phyloP scores from a whole-genome alignment of 768 basidiomycete genomes.

The Suillus plorans region DNA sequence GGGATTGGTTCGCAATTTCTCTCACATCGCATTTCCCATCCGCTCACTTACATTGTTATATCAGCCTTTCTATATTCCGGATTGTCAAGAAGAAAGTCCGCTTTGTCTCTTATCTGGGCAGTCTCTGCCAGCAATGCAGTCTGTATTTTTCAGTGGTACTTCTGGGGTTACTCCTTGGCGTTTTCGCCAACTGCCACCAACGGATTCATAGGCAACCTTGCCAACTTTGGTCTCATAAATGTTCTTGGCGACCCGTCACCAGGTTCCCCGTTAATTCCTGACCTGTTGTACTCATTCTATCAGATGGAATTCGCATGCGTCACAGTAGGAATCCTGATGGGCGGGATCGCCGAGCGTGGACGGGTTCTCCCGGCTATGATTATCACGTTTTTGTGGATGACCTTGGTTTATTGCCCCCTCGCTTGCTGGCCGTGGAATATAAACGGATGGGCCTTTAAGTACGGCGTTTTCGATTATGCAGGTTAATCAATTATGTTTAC shows the following conservation, averaged over 20 bases:
- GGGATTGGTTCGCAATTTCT: constrained; percentile 52
- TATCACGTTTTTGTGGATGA: constrained; percentile 82
- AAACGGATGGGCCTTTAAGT: constrained; percentile 83
- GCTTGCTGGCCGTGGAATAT: constrained; percentile 83
- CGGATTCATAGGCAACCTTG: constrained; percentile 77
- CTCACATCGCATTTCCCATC: constrained; percentile 5
- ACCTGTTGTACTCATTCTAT: constrained; percentile 82
- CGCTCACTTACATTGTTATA: constrained; percentile 5
- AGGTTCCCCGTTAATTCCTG: constrained; percentile 79
- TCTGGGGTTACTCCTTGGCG: constrained; percentile 82
- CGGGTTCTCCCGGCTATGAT: constrained; percentile 80
- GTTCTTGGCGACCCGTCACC: constrained; percentile 74
- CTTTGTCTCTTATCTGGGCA: constrained; percentile 72
- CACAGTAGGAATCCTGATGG: constrained; percentile 74
- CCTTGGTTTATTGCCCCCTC: constrained; percentile 84
- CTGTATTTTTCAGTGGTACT: constrained; percentile 79
- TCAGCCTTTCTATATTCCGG: constrained; percentile 75
- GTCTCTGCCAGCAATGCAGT: constrained; percentile 73
- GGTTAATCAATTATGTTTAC: constrained; percentile 37
- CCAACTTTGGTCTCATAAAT: constrained; percentile 71
- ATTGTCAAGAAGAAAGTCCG: constrained; percentile 67
- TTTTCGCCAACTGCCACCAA: constrained; percentile 78
- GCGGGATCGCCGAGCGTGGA: constrained; percentile 84
- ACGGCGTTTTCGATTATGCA: constrained; percentile 87
- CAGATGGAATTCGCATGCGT: constrained; percentile 87